phyloP scores from a whole-genome alignment of 306 rosid genomes.

The Rosa chinensis region DNA sequence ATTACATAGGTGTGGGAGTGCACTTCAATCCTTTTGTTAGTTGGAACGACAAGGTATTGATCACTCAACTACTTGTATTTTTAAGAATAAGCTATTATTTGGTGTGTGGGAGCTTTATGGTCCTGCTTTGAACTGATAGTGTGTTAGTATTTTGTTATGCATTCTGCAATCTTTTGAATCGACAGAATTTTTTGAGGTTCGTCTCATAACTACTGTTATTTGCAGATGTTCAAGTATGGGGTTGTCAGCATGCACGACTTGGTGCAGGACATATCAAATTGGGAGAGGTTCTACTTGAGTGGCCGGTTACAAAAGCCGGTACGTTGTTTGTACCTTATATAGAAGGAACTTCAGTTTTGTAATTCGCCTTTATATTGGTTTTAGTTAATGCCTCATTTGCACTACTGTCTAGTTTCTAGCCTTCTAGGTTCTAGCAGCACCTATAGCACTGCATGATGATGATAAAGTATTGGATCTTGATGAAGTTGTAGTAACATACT shows the following conservation, averaged over 20 bases:
- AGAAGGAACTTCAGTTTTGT: background rate
- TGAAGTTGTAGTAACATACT: background rate
- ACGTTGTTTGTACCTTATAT: constrained; percentile 18
- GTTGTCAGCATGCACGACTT: constrained; percentile 77
- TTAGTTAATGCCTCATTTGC: background rate
- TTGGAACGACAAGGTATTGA: constrained; percentile 77
- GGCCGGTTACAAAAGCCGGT: constrained; percentile 97
- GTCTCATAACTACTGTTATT: constrained; percentile 19
- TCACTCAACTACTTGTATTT: constrained; percentile 2
- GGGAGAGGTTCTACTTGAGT: constrained; percentile 91
- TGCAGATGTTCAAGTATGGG: constrained; percentile 86
- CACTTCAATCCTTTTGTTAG: constrained; percentile 89
- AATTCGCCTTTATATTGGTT: background rate
- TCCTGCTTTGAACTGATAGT: background rate
- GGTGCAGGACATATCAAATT: constrained; percentile 61
- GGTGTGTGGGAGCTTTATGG: background rate
- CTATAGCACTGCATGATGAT: background rate
- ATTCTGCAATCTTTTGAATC: background rate
- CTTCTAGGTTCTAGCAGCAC: constrained; percentile 5
- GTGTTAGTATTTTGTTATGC: constrained; percentile 4
- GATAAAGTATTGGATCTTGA: background rate
- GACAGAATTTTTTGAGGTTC: background rate
- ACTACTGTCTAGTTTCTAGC: background rate
- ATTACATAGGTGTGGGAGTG: constrained; percentile 82
- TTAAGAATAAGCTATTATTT: constrained; percentile 1